A percentile compares a stretch with the other conserved stretches of the same genome.
These are phyloP conservation scores for Strigomonas oncopelti DNA, from an alignment of 208 protist species.

Conservation along the genomic window DNA sequence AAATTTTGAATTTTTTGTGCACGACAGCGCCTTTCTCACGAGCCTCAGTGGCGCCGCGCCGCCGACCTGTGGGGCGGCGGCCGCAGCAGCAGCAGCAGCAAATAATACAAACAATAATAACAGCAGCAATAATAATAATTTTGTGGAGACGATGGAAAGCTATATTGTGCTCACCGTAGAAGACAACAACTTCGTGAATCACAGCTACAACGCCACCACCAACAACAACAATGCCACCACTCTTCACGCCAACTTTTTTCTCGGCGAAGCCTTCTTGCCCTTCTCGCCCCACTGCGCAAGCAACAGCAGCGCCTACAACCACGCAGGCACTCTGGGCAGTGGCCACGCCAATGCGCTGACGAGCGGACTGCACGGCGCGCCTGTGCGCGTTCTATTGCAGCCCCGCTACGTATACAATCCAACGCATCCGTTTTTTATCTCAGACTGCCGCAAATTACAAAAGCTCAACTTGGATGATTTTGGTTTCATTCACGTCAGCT, in stretches of 20 bases:
- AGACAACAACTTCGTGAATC: conserved; percentile 22
- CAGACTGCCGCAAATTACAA: conserved; percentile 52
- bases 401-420: conserved; percentile 64
- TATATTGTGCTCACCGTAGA: conserved; percentile 56
- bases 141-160: conserved; percentile 32
- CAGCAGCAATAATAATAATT: conserved; percentile 7
- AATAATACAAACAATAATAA: neutral
- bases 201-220: neutral
- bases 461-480: conserved; percentile 69
- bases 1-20: conserved; percentile 40
- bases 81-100: neutral
- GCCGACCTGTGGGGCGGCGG: neutral
- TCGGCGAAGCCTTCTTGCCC: conserved; percentile 68
- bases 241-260: conserved; percentile 19
- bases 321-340: no score
- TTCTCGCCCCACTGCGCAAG: conserved; percentile 71
- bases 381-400: conserved; percentile 74
- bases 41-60: conserved; percentile 18
- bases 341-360: no score
- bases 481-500: conserved; percentile 74
- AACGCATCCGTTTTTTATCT: conserved; percentile 48
- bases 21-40: conserved; percentile 37
- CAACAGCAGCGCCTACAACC: neutral
- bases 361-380: no score
- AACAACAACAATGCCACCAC: neutral